Base-by-base conservation (phyloP, 352 stramenopile genomes). In the Phytophthora litchii region DNA sequence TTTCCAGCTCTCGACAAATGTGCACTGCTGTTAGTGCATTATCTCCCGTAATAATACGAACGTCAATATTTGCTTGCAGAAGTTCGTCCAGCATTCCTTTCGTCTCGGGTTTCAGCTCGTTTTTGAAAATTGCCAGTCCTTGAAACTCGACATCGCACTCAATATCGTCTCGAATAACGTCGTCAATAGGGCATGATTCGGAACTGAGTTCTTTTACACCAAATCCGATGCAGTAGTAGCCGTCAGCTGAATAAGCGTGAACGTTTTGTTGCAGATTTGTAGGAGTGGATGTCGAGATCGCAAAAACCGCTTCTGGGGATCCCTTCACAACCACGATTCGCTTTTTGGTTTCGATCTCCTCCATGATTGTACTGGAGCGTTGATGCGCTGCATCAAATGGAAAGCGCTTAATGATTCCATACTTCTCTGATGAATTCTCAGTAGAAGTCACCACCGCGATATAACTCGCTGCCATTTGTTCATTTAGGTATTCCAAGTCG, bases 61-160 rank as follows among this genome's bases (percentile, higher is more conserved):
- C 70, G 8, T 77, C 60, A 31, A 96, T 79, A 16, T 80, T 69
- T 23, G 78, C 85, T n/a, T 61, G 62, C 12, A 78, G 57, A 7
- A 97, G 70, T 56, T 73, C 64, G 7, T 74, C 29, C 9, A 96
- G 51, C 44, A 95, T 83, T 3, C 60, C 67, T 29, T 70, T 66
- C 9, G 80, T 76, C 21, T 94, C 76, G 3, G 74, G 56, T 58
- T 83, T 86, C 25, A 94, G 62, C 17, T 72, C 59, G 42, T 96
- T 96, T 54, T 87, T 67, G 71, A 94, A 96, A 17, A 89, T 78
- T 6, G 88, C 60, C 8, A 93, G 60, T 6, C 87, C 85, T 36
- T 78, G 19, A 42, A 93, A 89, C 8, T 42, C 46, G 1, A 94
- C 54, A 42, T 69, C 44, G 0, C 25, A 50, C 47, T 95, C 83